Conservation (phyloP, 1,139 yeast genomes). For the Waltiozyma sp. region DNA sequence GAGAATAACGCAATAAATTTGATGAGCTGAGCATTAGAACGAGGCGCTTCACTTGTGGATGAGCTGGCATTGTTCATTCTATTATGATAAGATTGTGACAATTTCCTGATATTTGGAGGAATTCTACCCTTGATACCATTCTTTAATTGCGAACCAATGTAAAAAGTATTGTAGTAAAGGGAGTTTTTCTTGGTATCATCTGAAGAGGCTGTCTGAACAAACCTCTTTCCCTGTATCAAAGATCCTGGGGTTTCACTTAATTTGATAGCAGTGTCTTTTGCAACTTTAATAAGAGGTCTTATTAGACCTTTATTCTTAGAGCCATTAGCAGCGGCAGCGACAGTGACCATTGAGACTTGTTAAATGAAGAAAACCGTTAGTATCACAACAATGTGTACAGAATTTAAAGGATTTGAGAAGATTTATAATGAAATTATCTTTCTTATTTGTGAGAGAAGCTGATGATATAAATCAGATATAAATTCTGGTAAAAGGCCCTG, state of each 20-base stretch:
- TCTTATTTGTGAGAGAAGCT: neutral
- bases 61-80: constrained; percentile 19
- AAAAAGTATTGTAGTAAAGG: constrained; percentile 41
- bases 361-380: neutral
- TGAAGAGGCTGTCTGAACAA: neutral
- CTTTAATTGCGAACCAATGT: constrained; percentile 20
- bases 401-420: neutral
- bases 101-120: constrained; percentile 16
- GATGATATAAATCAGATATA: too few relatives aligned
- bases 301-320: neutral
- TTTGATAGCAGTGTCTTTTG: neutral
- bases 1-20: constrained; percentile 66
- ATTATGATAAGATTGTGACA: constrained; percentile 18
- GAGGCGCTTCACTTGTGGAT: constrained; percentile 19
- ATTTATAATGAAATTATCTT: neutral
- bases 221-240: neutral
- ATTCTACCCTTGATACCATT: constrained; percentile 18
- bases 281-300: neutral
- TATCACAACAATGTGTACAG: neutral
- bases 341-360: constrained; percentile 1
- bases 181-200: constrained; percentile 15
- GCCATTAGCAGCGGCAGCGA: neutral
- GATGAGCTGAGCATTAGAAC: constrained; percentile 40
- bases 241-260: neutral
- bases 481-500: neutral